phyloP scores from a whole-genome alignment of 441 rosid species.

The Populus tomentosa region DNA sequence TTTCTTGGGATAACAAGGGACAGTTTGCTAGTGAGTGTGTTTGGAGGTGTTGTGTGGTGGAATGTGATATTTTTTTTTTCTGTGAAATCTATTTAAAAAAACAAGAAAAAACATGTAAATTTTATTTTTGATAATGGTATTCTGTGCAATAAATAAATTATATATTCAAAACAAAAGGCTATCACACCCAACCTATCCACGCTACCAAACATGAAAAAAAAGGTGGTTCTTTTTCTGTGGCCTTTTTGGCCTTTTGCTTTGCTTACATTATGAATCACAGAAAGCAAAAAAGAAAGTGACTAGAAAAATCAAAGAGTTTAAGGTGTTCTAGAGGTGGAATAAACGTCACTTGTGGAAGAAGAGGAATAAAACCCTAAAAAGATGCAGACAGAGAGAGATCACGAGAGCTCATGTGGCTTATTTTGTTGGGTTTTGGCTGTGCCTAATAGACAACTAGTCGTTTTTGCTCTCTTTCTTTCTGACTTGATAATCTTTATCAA shows the following conservation, averaged over 20 bases:
- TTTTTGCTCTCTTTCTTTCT: background rate
- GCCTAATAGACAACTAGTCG: background rate
- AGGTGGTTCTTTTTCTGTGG: slow-evolving; percentile 16
- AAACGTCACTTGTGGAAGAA: slow-evolving; percentile 19
- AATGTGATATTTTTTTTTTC: too few relatives aligned
- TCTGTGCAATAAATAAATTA: background rate
- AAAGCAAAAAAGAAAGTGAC: slow-evolving; percentile 23
- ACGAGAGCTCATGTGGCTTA: slow-evolving; percentile 30
- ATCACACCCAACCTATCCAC: background rate
- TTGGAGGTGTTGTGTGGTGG: background rate
- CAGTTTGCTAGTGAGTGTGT: background rate
- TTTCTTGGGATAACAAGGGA: background rate
- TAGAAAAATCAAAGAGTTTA: background rate
- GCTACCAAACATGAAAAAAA: background rate
- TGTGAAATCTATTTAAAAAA: too few relatives aligned
- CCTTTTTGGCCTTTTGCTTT: background rate
- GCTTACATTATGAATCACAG: background rate
- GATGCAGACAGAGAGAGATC: slow-evolving; percentile 25
- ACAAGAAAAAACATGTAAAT: background rate
- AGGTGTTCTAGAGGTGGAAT: slow-evolving; percentile 20
- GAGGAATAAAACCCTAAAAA: slow-evolving; percentile 24
- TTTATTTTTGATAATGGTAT: background rate
- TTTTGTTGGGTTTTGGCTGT: background rate
- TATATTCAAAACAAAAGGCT: background rate
- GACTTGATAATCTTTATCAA: background rate